A percentile compares a stretch with the other conserved stretches of the same genome.
These are phyloP conservation scores for Triadica sebifera DNA, from an alignment of 345 rosid species.

Conservation along the genomic window DNA sequence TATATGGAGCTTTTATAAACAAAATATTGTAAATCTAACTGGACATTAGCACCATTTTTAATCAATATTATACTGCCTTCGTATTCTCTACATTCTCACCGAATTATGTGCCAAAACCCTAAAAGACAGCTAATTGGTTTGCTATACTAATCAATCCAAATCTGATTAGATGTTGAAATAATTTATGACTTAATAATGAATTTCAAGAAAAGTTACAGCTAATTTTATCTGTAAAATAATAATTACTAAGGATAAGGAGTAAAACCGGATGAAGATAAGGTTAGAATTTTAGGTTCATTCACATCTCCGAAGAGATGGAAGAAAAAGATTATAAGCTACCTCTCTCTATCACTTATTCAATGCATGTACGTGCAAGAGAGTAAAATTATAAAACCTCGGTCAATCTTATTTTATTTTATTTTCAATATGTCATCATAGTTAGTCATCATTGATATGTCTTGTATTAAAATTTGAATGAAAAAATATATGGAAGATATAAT, in stretches of 20 bases:
- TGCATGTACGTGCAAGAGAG: too few species aligned
- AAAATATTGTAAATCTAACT: too few species aligned
- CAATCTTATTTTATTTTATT: too few species aligned
- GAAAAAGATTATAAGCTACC: neutral
- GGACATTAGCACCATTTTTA: too few species aligned
- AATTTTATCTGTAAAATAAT: neutral
- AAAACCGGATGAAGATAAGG: neutral
- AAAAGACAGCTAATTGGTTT: neutral
- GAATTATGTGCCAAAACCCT: neutral
- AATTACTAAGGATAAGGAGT: neutral
- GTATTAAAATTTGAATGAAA: too few species aligned
- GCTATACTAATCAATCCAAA: neutral
- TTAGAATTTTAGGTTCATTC: neutral
- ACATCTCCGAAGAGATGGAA: neutral
- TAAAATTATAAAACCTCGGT: too few species aligned
- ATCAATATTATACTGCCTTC: too few species aligned
- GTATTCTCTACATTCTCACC: neutral
- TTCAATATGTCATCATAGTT: too few species aligned
- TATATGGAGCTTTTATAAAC: too few species aligned
- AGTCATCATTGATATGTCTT: too few species aligned
- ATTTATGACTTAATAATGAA: conserved; percentile 3
- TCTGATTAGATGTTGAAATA: neutral
- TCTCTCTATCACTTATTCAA: neutral
- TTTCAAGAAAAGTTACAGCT: conserved; percentile 3
- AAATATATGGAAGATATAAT: too few species aligned